These are phyloP conservation scores for Agapanthus africanus DNA, from an alignment of 106 monocot species.

Conservation along the genomic window DNA sequence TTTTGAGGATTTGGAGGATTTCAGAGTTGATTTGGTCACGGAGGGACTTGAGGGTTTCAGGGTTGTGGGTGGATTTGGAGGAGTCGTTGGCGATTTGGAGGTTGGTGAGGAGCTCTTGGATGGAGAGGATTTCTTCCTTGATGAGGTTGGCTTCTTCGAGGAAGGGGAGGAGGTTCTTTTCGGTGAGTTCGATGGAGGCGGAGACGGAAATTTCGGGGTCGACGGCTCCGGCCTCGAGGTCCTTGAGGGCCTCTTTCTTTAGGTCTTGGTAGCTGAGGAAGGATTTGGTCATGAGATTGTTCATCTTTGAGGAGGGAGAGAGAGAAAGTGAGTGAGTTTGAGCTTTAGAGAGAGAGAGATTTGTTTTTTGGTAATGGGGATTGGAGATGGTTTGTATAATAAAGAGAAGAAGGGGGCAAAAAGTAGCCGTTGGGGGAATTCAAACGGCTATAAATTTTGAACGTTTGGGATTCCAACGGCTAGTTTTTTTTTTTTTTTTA, in stretches of 20 bases:
- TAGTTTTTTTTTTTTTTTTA: too few relatives aligned
- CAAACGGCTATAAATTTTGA: too few relatives aligned
- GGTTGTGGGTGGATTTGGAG: slow-evolving; percentile 38
- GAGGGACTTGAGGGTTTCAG: slow-evolving; percentile 28
- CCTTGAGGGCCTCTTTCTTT: slow-evolving; percentile 50
- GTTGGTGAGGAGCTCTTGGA: slow-evolving; percentile 27
- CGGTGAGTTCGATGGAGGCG: background rate
- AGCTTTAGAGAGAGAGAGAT: too few relatives aligned
- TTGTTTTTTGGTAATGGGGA: too few relatives aligned
- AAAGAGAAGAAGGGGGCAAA: too few relatives aligned
- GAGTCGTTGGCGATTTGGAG: slow-evolving; percentile 37
- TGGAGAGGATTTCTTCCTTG: slow-evolving; percentile 42
- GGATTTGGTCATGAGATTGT: slow-evolving; percentile 54
- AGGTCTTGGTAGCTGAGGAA: slow-evolving; percentile 51
- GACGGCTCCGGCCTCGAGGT: slow-evolving; percentile 1
- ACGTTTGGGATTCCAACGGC: too few relatives aligned
- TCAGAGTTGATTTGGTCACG: slow-evolving; percentile 46
- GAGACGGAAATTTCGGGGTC: slow-evolving; percentile 7
- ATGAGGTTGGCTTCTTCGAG: slow-evolving; percentile 40
- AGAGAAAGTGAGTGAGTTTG: too few relatives aligned
- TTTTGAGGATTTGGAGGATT: slow-evolving; percentile 41
- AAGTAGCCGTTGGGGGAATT: too few relatives aligned
- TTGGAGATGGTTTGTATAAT: too few relatives aligned
- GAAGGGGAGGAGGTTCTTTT: slow-evolving; percentile 35
- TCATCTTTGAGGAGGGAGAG: slow-evolving; percentile 37